Evolutionary conservation across 495 filamentous ascomycete genomes (phyloP).

Genomic region (Pseudevernia furfuracea): DNA sequence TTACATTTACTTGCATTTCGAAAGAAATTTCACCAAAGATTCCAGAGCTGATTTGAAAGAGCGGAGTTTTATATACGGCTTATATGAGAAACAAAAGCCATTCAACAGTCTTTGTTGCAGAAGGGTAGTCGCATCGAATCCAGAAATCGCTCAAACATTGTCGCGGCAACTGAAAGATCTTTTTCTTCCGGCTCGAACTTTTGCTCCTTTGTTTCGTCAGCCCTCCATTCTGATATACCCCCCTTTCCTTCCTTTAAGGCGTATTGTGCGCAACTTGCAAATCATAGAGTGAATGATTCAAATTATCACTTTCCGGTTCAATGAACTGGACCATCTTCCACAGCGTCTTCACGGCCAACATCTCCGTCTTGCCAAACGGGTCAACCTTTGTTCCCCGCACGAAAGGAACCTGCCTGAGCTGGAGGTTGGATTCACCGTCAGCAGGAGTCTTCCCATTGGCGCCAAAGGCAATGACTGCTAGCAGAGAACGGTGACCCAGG

Average conservation of each 20-base stretch:
- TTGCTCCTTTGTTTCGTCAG: too few relatives aligned
- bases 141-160: not conserved
- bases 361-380: slow-evolving; percentile 14
- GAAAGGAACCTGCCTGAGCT: slow-evolving; percentile 17
- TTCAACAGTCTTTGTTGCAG: not conserved
- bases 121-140: slow-evolving; percentile 2
- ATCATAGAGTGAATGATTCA: slow-evolving; percentile 19
- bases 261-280: slow-evolving; percentile 15
- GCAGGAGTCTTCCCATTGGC: slow-evolving; percentile 11
- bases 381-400: slow-evolving; percentile 16
- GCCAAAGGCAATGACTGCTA: slow-evolving; percentile 19
- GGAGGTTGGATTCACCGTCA: slow-evolving; percentile 4
- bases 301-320: slow-evolving; percentile 17
- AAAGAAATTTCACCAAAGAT: not conserved
- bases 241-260: not conserved
- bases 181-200: not conserved
- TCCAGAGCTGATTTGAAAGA: too few relatives aligned
- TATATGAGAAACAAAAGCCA: not conserved
- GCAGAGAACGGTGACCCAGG: slow-evolving; percentile 17
- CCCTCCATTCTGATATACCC: not conserved
- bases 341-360: slow-evolving; percentile 15
- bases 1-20: not conserved
- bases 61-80: not conserved
- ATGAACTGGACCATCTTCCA: slow-evolving; percentile 21
- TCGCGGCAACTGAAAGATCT: not conserved